Percentiles rank a stretch among this genome's conserved stretches.
Evolutionary conservation across 2,329 filamentous ascomycete genomes (phyloP).

Genomic region (Penicillium italicum): DNA sequence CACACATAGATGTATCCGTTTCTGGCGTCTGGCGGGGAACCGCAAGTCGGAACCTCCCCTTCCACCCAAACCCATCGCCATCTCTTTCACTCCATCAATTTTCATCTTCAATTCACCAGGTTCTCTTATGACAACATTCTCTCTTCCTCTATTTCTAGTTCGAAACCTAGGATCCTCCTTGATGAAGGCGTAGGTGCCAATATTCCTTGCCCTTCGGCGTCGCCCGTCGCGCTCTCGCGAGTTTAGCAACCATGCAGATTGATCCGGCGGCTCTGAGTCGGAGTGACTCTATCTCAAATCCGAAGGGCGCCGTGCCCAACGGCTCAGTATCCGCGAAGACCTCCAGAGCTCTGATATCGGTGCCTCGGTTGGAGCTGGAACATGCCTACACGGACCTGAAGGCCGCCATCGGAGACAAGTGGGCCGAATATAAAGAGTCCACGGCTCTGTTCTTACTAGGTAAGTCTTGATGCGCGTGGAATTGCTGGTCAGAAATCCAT

Average conservation of each 20-base stretch:
- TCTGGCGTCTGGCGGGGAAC: conserved; percentile 31
- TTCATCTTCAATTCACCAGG: conserved; percentile 26
- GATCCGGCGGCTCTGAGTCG: conserved; percentile 45
- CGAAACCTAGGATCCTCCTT: conserved; percentile 22
- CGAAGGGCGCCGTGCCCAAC: conserved; percentile 32
- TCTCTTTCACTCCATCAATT: conserved; percentile 20
- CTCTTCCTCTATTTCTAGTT: conserved; percentile 10
- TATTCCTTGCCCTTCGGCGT: conserved; percentile 38
- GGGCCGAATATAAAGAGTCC: conserved; percentile 58
- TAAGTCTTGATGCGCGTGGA: conserved; percentile 29
- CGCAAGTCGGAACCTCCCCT: conserved; percentile 26
- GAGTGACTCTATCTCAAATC: conserved; percentile 37
- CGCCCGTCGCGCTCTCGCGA: conserved; percentile 37
- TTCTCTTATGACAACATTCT: conserved; percentile 9
- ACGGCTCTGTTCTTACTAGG: conserved; percentile 57
- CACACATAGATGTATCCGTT: conserved; percentile 17
- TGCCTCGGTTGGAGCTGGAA: conserved; percentile 61
- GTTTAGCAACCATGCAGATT: conserved; percentile 43
- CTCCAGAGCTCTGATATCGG: conserved; percentile 50
- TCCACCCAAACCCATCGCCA: conserved; percentile 28
- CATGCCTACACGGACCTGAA: conserved; percentile 61
- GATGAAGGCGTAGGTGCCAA: conserved; percentile 40
- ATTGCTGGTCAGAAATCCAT: background rate
- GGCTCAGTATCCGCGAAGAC: conserved; percentile 43
- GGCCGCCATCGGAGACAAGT: conserved; percentile 56